Percentiles rank a stretch among this genome's conserved stretches.
Conservation (phyloP, 805 yeast genomes). For the Teunomyces cretensis region DNA sequence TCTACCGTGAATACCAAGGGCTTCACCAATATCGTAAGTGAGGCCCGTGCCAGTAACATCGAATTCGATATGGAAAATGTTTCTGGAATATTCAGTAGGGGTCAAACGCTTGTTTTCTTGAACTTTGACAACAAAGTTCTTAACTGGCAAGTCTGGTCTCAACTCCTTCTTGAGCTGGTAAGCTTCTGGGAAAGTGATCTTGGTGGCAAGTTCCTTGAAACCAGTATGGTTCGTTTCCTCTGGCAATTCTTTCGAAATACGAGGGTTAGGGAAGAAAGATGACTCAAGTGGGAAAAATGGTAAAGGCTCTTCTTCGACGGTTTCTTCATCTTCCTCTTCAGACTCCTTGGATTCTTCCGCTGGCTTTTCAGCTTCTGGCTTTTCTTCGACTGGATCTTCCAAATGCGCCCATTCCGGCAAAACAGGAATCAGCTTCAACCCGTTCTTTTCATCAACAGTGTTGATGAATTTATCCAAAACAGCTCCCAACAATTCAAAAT, state of each 20-base stretch:
- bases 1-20: constrained; percentile 92
- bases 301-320: constrained; percentile 19
- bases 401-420: constrained; percentile 33
- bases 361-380: constrained; percentile 15
- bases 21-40: constrained; percentile 93
- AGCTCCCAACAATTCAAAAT: constrained; percentile 74
- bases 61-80: constrained; percentile 94
- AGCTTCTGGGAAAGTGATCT: constrained; percentile 80
- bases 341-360: constrained; percentile 17
- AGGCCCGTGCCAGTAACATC: constrained; percentile 89
- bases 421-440: constrained; percentile 36
- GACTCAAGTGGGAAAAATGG: constrained; percentile 62
- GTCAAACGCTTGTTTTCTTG: constrained; percentile 91
- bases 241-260: constrained; percentile 35
- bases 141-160: constrained; percentile 87
- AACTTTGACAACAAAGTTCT: constrained; percentile 84
- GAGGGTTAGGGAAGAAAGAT: constrained; percentile 63
- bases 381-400: constrained; percentile 35
- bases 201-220: constrained; percentile 57
- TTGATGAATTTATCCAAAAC: constrained; percentile 66
- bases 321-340: constrained; percentile 10
- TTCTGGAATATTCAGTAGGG: constrained; percentile 84
- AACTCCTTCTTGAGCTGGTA: constrained; percentile 55
- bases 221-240: constrained; percentile 39
- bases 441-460: constrained; percentile 49